Conservation (phyloP, 2,329 filamentous ascomycete genomes). For the Colletotrichum sp. region DNA sequence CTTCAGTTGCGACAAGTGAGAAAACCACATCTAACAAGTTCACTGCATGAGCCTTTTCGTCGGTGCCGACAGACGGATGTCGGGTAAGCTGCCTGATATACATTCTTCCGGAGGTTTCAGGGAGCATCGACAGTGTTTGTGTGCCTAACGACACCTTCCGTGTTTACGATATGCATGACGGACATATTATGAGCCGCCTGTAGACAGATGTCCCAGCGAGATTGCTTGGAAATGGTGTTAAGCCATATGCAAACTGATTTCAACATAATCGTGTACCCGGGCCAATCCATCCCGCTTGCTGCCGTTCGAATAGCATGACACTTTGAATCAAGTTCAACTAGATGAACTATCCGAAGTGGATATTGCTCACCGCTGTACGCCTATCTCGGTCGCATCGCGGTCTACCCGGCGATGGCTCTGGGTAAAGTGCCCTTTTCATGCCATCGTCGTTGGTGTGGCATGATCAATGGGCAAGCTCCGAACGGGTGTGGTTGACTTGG, state of each 20-base stretch:
- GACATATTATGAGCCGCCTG: accelerated
- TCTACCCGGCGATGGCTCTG: neutral
- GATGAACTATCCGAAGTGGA: neutral
- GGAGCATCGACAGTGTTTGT: neutral
- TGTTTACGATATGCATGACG: neutral
- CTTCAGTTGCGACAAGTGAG: neutral
- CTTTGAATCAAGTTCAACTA: neutral
- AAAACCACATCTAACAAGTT: accelerated
- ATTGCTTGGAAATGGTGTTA: accelerated
- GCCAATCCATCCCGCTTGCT: neutral
- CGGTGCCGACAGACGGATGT: neutral
- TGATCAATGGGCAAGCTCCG: neutral
- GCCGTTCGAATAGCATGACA: neutral
- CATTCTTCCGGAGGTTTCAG: neutral
- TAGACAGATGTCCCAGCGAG: neutral
- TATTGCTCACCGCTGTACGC: accelerated
- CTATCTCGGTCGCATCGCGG: neutral
- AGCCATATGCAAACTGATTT: accelerated
- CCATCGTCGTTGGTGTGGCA: neutral
- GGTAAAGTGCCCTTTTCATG: neutral
- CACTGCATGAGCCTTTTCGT: neutral
- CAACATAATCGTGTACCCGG: neutral
- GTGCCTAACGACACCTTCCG: neutral
- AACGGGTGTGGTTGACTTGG: neutral
- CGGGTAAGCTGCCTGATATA: neutral